A percentile compares a stretch with the other conserved stretches of the same genome.
phyloP scores from a whole-genome alignment of 139 green algal genomes.

The Picochlorum costavermella region DNA sequence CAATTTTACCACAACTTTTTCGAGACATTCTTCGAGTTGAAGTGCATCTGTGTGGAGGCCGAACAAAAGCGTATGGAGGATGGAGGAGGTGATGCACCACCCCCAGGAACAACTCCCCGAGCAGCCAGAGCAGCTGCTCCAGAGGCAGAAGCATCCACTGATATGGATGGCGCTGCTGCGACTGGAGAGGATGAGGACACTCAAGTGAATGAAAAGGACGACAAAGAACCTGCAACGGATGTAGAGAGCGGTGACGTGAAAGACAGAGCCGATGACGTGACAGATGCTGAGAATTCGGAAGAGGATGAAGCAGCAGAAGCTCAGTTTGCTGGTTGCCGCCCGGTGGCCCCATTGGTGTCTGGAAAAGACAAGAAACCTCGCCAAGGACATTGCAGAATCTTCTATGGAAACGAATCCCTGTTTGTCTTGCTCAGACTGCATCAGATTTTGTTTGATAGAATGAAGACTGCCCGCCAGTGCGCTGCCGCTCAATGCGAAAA shows the following conservation, averaged over 20 bases:
- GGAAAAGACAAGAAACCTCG: no score
- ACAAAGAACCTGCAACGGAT: constrained; percentile 14
- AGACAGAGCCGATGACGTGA: constrained; percentile 11
- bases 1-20: constrained; percentile 51
- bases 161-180: constrained; percentile 9
- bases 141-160: constrained; percentile 10
- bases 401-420: constrained; percentile 87
- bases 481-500: constrained; percentile 11
- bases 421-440: constrained; percentile 88
- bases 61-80: constrained; percentile 23
- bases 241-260: constrained; percentile 18
- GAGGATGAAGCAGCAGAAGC: constrained; percentile 29
- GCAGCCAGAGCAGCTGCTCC: constrained; percentile 9
- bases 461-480: constrained; percentile 32
- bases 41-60: constrained; percentile 22
- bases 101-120: constrained; percentile 5
- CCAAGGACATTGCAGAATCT: constrained; percentile 28
- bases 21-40: constrained; percentile 81
- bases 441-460: constrained; percentile 77
- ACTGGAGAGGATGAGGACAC: constrained; percentile 12
- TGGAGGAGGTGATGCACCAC: background rate
- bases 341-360: constrained; percentile 18
- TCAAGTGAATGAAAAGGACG: constrained; percentile 6
- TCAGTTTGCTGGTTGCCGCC: constrained; percentile 16
- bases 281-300: constrained; percentile 1